A percentile compares a stretch with the other conserved stretches of the same genome.
phyloP scores from a whole-genome alignment of 352 stramenopile species.

The Globisporangium rhizosaccharum region DNA sequence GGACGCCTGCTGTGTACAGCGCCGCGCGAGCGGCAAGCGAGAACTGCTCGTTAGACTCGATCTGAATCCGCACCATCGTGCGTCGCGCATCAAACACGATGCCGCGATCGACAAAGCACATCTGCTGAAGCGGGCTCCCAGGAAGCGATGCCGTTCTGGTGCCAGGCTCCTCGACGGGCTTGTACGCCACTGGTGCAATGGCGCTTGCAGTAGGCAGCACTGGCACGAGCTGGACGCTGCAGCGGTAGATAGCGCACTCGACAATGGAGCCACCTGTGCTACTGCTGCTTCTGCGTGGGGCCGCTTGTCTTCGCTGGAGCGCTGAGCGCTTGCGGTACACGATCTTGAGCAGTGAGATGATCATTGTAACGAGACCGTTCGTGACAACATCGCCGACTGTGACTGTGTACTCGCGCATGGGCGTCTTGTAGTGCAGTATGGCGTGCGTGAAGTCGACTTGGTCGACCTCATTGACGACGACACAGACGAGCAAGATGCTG shows the following conservation, averaged over 20 bases:
- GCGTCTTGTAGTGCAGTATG: slow-evolving; percentile 15
- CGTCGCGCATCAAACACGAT: background rate
- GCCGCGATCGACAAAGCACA: slow-evolving; percentile 5
- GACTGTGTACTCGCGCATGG: slow-evolving; percentile 12
- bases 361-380: slow-evolving; percentile 22
- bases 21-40: background rate
- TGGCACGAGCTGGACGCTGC: slow-evolving; percentile 2
- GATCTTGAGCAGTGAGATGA: slow-evolving; percentile 22
- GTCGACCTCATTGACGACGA: slow-evolving; percentile 18
- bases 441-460: slow-evolving; percentile 5
- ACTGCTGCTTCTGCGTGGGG: background rate
- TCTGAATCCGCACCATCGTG: slow-evolving; percentile 2
- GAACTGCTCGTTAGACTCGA: slow-evolving; percentile 7
- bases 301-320: background rate
- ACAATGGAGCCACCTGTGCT: background rate
- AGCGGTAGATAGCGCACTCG: slow-evolving; percentile 20
- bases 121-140: slow-evolving; percentile 2
- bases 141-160: no score
- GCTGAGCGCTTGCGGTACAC: slow-evolving; percentile 17
- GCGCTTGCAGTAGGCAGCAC: background rate
- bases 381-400: slow-evolving; percentile 16
- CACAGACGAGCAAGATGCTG: slow-evolving; percentile 17
- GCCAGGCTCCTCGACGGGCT: no score
- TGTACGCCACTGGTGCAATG: no score
- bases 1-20: slow-evolving; percentile 1